phyloP scores from a whole-genome alignment of 1,139 yeast species.

The Nadsonia starkeyi-henricii region DNA sequence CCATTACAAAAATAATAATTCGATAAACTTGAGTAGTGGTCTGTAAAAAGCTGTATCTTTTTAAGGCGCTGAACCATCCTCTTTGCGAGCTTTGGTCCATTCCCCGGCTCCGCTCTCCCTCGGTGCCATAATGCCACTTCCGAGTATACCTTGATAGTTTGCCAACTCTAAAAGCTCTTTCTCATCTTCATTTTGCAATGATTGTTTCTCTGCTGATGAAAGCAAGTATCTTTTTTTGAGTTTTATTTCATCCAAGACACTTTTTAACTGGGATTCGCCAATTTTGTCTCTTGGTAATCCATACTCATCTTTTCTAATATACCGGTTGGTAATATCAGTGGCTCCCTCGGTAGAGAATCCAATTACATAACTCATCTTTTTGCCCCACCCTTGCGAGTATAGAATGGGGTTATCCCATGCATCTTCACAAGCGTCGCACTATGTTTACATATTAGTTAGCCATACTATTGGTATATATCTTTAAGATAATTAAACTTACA shows the following conservation, averaged over 20 bases:
- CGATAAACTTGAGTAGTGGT: too few species aligned
- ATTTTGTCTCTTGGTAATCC: constrained; percentile 38
- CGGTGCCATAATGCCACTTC: constrained; percentile 16
- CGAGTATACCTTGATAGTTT: constrained; percentile 9
- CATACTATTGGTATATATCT: neutral
- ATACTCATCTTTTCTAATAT: constrained; percentile 39
- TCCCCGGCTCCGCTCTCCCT: constrained; percentile 63
- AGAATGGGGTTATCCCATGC: constrained; percentile 69
- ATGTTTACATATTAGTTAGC: neutral
- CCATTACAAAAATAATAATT: too few species aligned
- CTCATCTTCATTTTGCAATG: constrained; percentile 26
- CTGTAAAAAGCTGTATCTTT: neutral
- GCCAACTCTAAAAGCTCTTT: constrained; percentile 28
- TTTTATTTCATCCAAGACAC: constrained; percentile 30
- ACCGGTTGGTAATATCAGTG: constrained; percentile 55
- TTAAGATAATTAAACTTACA: constrained; percentile 18
- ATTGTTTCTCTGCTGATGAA: constrained; percentile 23
- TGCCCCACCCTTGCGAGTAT: constrained; percentile 82
- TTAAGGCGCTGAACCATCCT: constrained; percentile 34
- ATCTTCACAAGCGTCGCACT: constrained; percentile 67
- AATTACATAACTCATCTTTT: constrained; percentile 75
- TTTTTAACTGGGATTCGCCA: constrained; percentile 29
- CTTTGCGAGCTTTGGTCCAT: constrained; percentile 72
- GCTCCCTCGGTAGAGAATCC: constrained; percentile 47
- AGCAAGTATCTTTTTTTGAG: constrained; percentile 23